Conservation (phyloP, 495 filamentous ascomycete genomes). For the Xylaria flabelliformis region DNA sequence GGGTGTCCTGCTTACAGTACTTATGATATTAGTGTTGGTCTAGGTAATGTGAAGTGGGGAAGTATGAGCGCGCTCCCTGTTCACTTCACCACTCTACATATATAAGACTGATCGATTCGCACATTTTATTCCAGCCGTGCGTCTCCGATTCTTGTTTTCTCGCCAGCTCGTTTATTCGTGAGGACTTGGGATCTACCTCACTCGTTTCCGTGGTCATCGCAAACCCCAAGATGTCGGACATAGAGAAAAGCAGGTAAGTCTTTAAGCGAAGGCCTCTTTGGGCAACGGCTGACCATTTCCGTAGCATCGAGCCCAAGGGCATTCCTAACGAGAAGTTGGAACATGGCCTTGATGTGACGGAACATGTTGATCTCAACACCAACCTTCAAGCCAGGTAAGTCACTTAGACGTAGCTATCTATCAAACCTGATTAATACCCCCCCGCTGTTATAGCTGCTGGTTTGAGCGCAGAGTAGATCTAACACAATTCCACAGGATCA, state of each 20-base stretch:
- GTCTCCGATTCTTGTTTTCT: neutral
- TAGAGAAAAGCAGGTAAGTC: slow-evolving; percentile 19
- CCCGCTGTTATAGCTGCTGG: neutral
- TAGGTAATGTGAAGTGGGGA: neutral
- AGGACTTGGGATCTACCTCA: neutral
- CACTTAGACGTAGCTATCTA: neutral
- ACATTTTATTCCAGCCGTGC: neutral
- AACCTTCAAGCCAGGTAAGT: slow-evolving; percentile 56
- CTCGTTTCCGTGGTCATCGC: slow-evolving; percentile 7
- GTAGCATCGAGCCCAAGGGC: slow-evolving; percentile 41
- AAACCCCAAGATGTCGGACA: slow-evolving; percentile 27
- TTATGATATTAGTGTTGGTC: slow-evolving; percentile 15
- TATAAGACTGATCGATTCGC: slow-evolving; percentile 17
- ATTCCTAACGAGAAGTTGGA: slow-evolving; percentile 44
- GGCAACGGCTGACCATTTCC: neutral
- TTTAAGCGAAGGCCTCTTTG: neutral
- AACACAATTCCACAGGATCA: slow-evolving; percentile 45
- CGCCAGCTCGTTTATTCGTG: slow-evolving; percentile 5
- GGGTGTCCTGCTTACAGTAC: neutral
- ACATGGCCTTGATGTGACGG: slow-evolving; percentile 38
- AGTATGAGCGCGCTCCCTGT: neutral
- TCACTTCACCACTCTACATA: neutral
- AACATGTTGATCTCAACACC: slow-evolving; percentile 51
- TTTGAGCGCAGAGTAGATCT: slow-evolving; percentile 24
- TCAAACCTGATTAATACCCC: neutral